Evolutionary conservation across 1,284 basidiomycete species (phyloP), one percentile per base, ranked within the genome.

Genomic region (Cerrena zonata): DNA sequence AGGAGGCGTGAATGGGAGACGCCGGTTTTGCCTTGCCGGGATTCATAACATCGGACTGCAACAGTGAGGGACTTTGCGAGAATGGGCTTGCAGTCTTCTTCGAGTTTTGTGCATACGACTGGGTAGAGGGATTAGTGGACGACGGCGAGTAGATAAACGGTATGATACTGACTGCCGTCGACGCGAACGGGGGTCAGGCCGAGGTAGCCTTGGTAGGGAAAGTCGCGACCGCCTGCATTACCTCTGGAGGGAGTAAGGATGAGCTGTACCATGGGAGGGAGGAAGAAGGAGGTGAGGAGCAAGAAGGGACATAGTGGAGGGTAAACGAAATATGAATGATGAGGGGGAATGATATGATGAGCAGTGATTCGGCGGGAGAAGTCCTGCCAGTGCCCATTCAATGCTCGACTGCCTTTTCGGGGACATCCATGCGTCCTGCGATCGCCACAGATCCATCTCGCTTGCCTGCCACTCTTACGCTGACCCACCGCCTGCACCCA

Each of bases 21-120:
- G 56, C 80, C 79, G 49, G 82, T 68, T 54, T 79, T 80, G 51
- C 78, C 78, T 45, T 82, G 67, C 44, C 86, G 78, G 34, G 80
- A 75, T 69, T 92, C 90, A 64, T 89, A 88, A 67, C 90, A 91
- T 42, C 86, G 76, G 47, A 91, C 76, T 30, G 84, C 76, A 58
- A 91, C 71, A 49, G 76, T 72, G 58, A 91, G 69, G 42, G 78
- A 77, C 56, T 75, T 81, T 55, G 86, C 82, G 3, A 68, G 75
- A 47, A 90, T 68, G 12, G 74, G 74, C 64, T 82, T 86, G 43
- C 72, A 69, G 66, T 91, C 89, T 36, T 79, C 76, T 59, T 91
- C 88, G 52, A 86, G 71, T 55, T 73, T 78, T 43, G 84, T 87
- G 57, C 78, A 74, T 39, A 91, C 81, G 61, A 82, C 79, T 84